Evolutionary conservation across 1,284 basidiomycete species (phyloP).

Genomic region (Sporisorium exsertum): DNA sequence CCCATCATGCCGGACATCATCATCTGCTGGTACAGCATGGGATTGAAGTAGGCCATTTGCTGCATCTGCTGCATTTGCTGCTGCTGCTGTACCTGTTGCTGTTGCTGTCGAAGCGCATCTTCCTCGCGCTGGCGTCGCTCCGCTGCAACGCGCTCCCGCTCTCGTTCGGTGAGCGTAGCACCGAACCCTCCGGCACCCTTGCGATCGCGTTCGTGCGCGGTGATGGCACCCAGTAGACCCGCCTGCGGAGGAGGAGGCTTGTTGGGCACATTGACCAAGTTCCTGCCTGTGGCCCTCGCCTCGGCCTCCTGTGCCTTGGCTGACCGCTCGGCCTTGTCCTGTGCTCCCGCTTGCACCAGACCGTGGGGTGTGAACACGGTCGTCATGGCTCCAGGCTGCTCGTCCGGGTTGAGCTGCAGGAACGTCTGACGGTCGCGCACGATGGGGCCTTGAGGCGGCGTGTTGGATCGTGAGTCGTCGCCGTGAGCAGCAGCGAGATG

Average conservation of each 20-base stretch:
- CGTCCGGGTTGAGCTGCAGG: slow-evolving; percentile 61
- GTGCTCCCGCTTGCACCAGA: slow-evolving; percentile 89
- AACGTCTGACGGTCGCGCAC: slow-evolving; percentile 60
- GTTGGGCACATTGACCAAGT: slow-evolving; percentile 90
- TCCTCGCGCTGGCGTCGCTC: slow-evolving; percentile 84
- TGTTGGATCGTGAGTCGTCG: slow-evolving; percentile 54
- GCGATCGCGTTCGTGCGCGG: slow-evolving; percentile 91
- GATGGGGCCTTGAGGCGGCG: slow-evolving; percentile 36
- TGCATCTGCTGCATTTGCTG: slow-evolving; percentile 79
- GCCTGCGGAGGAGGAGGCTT: slow-evolving; percentile 96
- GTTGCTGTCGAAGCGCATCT: slow-evolving; percentile 88
- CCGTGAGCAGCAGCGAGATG: slow-evolving; percentile 55
- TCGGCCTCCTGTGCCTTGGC: slow-evolving; percentile 93
- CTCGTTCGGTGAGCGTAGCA: slow-evolving; percentile 91
- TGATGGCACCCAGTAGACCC: slow-evolving; percentile 93
- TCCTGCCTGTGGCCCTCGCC: slow-evolving; percentile 87
- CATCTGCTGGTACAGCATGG: slow-evolving; percentile 70
- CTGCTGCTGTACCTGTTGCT: slow-evolving; percentile 84
- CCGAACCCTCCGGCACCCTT: slow-evolving; percentile 94
- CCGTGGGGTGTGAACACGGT: slow-evolving; percentile 88
- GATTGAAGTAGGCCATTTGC: slow-evolving; percentile 73
- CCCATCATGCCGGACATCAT: slow-evolving; percentile 61
- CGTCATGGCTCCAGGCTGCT: slow-evolving; percentile 64
- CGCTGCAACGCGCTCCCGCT: slow-evolving; percentile 79
- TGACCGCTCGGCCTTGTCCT: slow-evolving; percentile 93